A percentile compares a stretch with the other conserved stretches of the same genome.
Conservation (phyloP, 805 yeast genomes). For the Candida quercuum region DNA sequence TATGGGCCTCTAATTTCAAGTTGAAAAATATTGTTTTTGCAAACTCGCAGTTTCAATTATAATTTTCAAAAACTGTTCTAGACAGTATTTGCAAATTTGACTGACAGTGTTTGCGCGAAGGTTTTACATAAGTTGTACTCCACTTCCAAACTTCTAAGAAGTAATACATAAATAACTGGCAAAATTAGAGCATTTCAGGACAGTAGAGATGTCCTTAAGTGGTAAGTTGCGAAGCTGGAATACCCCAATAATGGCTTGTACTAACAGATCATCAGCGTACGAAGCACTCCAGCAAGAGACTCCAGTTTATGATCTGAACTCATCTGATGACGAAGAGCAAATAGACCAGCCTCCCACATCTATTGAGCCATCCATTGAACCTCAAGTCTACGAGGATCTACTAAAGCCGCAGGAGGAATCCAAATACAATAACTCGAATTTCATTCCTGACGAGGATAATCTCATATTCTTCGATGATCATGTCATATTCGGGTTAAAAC, state of each 20-base stretch:
- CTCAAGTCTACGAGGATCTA: background rate
- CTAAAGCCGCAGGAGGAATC: constrained; percentile 7
- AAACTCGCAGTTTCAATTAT: no score
- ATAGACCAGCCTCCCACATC: background rate
- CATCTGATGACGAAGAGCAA: constrained; percentile 5
- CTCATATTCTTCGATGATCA: constrained; percentile 27
- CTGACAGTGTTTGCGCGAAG: no score
- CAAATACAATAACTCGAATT: constrained; percentile 28
- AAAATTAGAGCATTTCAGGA: no score
- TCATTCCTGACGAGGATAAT: constrained; percentile 34
- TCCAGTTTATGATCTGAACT: constrained; percentile 5
- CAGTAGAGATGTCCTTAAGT: background rate
- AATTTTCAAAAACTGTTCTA: no score
- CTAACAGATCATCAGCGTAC: background rate
- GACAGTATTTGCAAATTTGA: no score
- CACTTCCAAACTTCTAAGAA: no score
- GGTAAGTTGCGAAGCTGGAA: background rate
- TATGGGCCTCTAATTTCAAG: no score
- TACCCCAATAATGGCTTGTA: background rate
- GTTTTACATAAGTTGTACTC: no score
- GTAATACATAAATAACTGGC: no score
- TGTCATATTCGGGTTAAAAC: constrained; percentile 37
- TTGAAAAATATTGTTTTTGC: no score
- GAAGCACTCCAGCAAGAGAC: background rate
- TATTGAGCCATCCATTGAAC: background rate